A percentile compares a stretch with the other conserved stretches of the same genome.
These are phyloP conservation scores for Dactylellina cionopaga DNA, from an alignment of 2,329 filamentous ascomycete genomes.

Conservation along the genomic window DNA sequence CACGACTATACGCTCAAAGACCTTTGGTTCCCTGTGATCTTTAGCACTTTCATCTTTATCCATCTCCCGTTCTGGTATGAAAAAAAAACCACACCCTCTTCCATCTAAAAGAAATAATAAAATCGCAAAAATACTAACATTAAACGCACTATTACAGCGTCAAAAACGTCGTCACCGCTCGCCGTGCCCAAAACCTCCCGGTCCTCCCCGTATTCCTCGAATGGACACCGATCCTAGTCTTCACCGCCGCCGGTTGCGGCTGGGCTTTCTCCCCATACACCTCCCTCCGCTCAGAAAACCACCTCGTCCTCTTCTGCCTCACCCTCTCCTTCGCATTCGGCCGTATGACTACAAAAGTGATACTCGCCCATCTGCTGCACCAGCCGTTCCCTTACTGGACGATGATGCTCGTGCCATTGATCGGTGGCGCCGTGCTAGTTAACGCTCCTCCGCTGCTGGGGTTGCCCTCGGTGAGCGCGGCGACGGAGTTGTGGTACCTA, in stretches of 20 bases:
- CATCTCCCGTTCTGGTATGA: slow-evolving; percentile 82
- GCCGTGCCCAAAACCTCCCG: slow-evolving; percentile 76
- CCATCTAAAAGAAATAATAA: background rate
- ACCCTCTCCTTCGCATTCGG: slow-evolving; percentile 98
- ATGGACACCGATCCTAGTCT: slow-evolving; percentile 90
- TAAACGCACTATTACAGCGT: slow-evolving; percentile 64
- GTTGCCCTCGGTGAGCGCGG: slow-evolving; percentile 71
- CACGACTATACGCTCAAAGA: slow-evolving; percentile 82
- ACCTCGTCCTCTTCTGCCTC: slow-evolving; percentile 88
- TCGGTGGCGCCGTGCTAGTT: slow-evolving; percentile 82
- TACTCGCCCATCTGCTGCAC: slow-evolving; percentile 89
- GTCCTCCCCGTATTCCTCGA: slow-evolving; percentile 86
- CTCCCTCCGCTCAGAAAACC: slow-evolving; percentile 80
- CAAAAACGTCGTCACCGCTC: slow-evolving; percentile 81
- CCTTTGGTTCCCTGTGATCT: slow-evolving; percentile 81
- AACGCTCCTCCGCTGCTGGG: slow-evolving; percentile 81
- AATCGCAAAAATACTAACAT: background rate
- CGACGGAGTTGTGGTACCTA: slow-evolving; percentile 80
- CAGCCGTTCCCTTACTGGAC: slow-evolving; percentile 99
- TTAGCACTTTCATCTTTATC: slow-evolving; percentile 72
- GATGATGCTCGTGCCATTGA: slow-evolving; percentile 83
- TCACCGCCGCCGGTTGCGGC: slow-evolving; percentile 75
- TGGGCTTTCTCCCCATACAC: slow-evolving; percentile 95
- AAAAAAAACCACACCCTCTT: background rate
- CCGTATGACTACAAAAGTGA: slow-evolving; percentile 98